Evolutionary conservation across 495 filamentous ascomycete species (phyloP), one percentile per base, ranked within the genome.

Genomic region (Tuber indicum): DNA sequence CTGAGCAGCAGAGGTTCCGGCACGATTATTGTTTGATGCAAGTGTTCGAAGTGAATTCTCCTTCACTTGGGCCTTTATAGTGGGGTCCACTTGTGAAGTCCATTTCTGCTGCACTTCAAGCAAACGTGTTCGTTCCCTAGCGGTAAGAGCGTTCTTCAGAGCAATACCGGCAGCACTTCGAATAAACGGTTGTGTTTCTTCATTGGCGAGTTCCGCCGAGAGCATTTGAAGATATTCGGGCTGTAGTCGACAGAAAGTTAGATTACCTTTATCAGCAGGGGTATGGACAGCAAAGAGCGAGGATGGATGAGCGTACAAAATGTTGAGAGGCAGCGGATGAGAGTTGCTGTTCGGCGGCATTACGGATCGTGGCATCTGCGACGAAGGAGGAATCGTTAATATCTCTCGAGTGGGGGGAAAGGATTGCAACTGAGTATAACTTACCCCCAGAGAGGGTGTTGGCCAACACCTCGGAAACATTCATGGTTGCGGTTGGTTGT

Each of bases 111-210:
- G 96, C 79, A 98, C 88, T 82, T 94, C 92, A 75, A 91, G 90
- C 87, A 97, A 90, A 81, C 93, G 92, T 80, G 91, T 86, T 82
- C 90, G 91, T 85, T 99, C 96, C 86, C 95, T 92, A 77, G 94
- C 92, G 72, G 92, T 92, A 85, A 99, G 97, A 81, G 96, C 90
- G 87, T 99, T 99, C 87, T 99, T 99, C 82, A 99, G 86, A 71
- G 95, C 94, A 81, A 99, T 90, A 92, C 94, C 96, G 75, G 96
- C 96, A 75, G 96, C 94, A 74, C 91, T 90, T 88, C 96, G 91
- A 81, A 97, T 93, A 85, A 92, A 91, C 70, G 92, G 86, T 77
- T 93, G 88, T 79, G 91, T 90, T 75, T 89, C 88, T 80, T 98
- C 96, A 86, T 97, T 97, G 81, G 94, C 94, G 79, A 99, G 90